Percentiles rank a stretch among this genome's conserved stretches.
Evolutionary conservation across 345 rosid species (phyloP).

Genomic region (Citrus australasica): DNA sequence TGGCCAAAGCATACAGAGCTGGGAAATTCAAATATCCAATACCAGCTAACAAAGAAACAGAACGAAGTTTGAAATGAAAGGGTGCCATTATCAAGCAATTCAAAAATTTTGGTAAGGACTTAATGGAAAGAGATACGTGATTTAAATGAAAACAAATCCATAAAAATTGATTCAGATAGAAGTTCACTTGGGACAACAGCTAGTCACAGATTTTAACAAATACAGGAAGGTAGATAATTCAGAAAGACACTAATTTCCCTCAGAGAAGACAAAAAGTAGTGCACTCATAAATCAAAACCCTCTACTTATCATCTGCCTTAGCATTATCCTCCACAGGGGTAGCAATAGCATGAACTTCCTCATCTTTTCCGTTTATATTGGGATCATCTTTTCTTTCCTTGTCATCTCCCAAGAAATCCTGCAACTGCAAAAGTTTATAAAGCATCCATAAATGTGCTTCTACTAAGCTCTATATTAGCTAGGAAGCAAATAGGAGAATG

Average conservation of each 20-base stretch:
- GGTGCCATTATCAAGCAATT: background rate
- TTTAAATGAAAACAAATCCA: background rate
- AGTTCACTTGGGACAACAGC: conserved; percentile 10
- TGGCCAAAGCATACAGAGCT: no score
- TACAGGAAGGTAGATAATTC: background rate
- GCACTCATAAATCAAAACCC: background rate
- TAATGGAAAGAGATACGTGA: background rate
- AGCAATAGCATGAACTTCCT: conserved; percentile 22
- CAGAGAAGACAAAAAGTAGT: background rate
- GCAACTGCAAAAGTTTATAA: conserved; percentile 38
- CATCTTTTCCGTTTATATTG: conserved; percentile 28
- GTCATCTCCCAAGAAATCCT: conserved; percentile 44
- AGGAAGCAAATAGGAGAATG: background rate
- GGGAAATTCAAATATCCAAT: no score
- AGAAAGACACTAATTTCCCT: background rate
- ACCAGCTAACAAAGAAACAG: no score
- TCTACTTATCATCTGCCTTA: conserved; percentile 33
- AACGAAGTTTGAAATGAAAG: no score
- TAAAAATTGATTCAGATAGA: background rate
- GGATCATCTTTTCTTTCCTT: conserved; percentile 28
- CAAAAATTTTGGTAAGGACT: background rate
- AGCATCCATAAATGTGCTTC: background rate
- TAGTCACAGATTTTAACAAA: conserved; percentile 1
- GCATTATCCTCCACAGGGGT: conserved; percentile 15
- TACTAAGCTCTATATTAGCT: background rate